Base-by-base conservation (phyloP, 148 eudicot genomes). In the Silene conica region DNA sequence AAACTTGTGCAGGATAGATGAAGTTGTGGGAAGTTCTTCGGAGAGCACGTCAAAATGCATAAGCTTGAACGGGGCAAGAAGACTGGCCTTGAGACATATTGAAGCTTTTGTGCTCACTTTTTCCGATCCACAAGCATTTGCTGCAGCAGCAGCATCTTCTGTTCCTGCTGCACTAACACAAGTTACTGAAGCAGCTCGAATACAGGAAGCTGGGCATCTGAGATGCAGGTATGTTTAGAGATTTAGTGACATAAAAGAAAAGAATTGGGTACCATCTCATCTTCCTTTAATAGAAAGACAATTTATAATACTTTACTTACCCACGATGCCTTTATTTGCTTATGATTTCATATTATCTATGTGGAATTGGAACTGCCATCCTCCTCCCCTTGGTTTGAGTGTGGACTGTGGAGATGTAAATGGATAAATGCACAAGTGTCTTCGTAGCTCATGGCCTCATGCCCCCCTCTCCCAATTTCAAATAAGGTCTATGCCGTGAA, bases 201-300 rank as follows among this genome's bases (percentile, higher is more conserved):
- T 94, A 78, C 92, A 80, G 34, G 98, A 94, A 84, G 98, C 93
- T 21, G 97, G 97, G 68, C 96, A 94, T 85, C 86, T 94, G 63
- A 87, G 98, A 87, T 94, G 98, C 98, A 94, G 98, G 98, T 95
- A 80, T 13, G 98, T 95, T 75, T 7, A 63, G 14, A 63, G 28
- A 12, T 63, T 26, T 63, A 68, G 46, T 57, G 43, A 19, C 31
- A 31, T 16, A 34, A 60, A 67, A 41, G 54, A 48, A 9, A 48
- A 48, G 14, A 48, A 48, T 14, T 48, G 13, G 15, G 54, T 48
- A 48, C 54, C 54, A 6, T 48, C 54, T 48, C 15, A 10, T 48
- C 54, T 48, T 48, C 54, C 54, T 48, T 48, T 48, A 10, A 9
- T 6, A 43, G 41, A 48, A 52, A 20, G 20, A 45, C 23, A 9